Conservation (phyloP, 805 yeast genomes). For the Wickerhamiella lipophila region DNA sequence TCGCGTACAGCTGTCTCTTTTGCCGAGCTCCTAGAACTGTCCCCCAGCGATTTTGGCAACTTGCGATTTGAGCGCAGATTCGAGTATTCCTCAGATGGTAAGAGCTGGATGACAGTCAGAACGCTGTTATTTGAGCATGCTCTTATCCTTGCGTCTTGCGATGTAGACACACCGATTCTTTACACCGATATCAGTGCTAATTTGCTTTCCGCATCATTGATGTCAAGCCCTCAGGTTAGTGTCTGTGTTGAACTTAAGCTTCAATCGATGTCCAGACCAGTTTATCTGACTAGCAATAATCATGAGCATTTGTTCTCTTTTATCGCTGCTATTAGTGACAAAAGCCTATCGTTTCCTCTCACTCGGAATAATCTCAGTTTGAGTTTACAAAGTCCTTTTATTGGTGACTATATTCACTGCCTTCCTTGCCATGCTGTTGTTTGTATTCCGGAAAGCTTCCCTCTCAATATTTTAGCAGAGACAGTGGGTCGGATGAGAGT, state of each 20-base stretch:
- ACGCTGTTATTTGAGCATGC: conserved; percentile 3
- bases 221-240: neutral
- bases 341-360: conserved; percentile 11
- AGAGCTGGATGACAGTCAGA: conserved; percentile 2
- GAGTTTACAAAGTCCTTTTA: conserved; percentile 2
- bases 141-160: neutral
- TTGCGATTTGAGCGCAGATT: conserved; percentile 6
- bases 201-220: neutral
- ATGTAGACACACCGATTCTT: neutral
- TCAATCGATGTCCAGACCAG: neutral
- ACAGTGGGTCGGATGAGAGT: conserved; percentile 12
- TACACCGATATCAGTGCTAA: conserved; percentile 1
- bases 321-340: conserved; percentile 12
- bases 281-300: conserved; percentile 1
- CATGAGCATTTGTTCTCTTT: conserved; percentile 10
- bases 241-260: conserved; percentile 1
- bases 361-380: neutral
- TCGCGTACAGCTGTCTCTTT: neutral
- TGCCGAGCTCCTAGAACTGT: neutral
- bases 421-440: conserved; percentile 11
- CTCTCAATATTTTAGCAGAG: conserved; percentile 6
- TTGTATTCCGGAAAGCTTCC: conserved; percentile 10
- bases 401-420: conserved; percentile 10
- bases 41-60: conserved; percentile 1
- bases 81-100: conserved; percentile 6